Evolutionary conservation across 2,329 filamentous ascomycete genomes (phyloP).

Genomic region (Rugonectria rugulosa): DNA sequence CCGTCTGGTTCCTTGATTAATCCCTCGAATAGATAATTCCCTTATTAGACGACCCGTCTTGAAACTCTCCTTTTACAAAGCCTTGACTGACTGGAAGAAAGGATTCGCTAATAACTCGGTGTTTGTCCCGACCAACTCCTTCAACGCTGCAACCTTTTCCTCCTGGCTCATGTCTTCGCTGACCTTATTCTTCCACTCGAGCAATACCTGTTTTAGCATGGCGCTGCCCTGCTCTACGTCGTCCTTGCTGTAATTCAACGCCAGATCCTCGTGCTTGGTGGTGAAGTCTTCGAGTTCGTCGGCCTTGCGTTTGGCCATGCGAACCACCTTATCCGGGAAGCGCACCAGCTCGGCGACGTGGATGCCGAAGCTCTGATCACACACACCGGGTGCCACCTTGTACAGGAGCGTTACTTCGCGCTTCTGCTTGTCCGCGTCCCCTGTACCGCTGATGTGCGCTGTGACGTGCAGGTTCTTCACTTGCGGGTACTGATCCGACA

Average conservation of each 20-base stretch:
- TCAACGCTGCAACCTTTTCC: slow-evolving; percentile 81
- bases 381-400: slow-evolving; percentile 94
- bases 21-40: neutral
- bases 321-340: slow-evolving; percentile 96
- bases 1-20: neutral
- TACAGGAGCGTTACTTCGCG: slow-evolving; percentile 94
- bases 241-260: slow-evolving; percentile 74
- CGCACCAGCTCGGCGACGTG: slow-evolving; percentile 96
- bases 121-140: slow-evolving; percentile 79
- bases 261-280: slow-evolving; percentile 72
- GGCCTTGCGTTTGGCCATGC: slow-evolving; percentile 99
- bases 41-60: slow-evolving; percentile 7
- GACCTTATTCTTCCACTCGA: slow-evolving; percentile 85
- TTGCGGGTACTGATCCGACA: slow-evolving; percentile 85
- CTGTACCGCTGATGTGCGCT: slow-evolving; percentile 78
- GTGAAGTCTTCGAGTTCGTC: slow-evolving; percentile 98
- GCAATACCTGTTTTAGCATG: slow-evolving; percentile 82
- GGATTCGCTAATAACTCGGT: slow-evolving; percentile 69
- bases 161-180: slow-evolving; percentile 69
- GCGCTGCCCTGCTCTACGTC: slow-evolving; percentile 90
- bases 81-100: slow-evolving; percentile 74
- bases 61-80: slow-evolving; percentile 48
- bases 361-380: slow-evolving; percentile 97
- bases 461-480: slow-evolving; percentile 96
- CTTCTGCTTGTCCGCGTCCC: slow-evolving; percentile 56